These are phyloP conservation scores for Baorangia bicolor DNA, from an alignment of 768 basidiomycete species.

Conservation along the genomic window DNA sequence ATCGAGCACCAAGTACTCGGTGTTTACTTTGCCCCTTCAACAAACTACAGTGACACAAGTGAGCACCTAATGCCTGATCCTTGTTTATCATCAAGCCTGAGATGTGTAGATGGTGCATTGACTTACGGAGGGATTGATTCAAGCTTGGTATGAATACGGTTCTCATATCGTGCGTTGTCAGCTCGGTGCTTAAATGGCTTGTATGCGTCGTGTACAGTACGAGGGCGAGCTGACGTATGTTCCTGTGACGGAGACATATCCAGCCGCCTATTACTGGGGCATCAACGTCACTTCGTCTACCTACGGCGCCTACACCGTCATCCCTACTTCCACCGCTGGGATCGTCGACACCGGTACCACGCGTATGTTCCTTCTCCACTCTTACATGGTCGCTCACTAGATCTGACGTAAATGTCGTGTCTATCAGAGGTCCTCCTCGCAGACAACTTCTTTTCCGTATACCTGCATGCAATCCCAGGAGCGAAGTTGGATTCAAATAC, in stretches of 20 bases:
- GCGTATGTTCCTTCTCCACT: conserved; percentile 6
- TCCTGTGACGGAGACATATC: conserved; percentile 27
- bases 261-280: conserved; percentile 30
- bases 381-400: not conserved
- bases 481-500: not conserved
- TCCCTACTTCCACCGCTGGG: conserved; percentile 24
- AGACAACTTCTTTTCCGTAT: conserved; percentile 15
- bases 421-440: conserved; percentile 24
- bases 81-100: not conserved
- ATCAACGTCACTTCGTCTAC: conserved; percentile 23
- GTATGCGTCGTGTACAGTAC: conserved; percentile 9
- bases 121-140: conserved; percentile 28
- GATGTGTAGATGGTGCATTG: conserved; percentile 21
- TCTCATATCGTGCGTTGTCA: not conserved
- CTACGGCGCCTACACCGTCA: conserved; percentile 13
- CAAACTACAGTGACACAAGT: conserved; percentile 17
- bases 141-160: conserved; percentile 11
- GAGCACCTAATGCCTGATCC: not conserved
- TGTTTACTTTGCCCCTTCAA: conserved; percentile 25
- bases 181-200: not conserved
- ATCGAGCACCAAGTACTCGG: conserved; percentile 18
- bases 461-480: conserved; percentile 17
- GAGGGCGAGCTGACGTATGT: conserved; percentile 22
- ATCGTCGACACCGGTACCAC: conserved; percentile 32
- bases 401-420: not conserved